These are phyloP conservation scores for Trichoderma atroviride DNA, from an alignment of 2,329 filamentous ascomycete genomes.

Conservation along the genomic window DNA sequence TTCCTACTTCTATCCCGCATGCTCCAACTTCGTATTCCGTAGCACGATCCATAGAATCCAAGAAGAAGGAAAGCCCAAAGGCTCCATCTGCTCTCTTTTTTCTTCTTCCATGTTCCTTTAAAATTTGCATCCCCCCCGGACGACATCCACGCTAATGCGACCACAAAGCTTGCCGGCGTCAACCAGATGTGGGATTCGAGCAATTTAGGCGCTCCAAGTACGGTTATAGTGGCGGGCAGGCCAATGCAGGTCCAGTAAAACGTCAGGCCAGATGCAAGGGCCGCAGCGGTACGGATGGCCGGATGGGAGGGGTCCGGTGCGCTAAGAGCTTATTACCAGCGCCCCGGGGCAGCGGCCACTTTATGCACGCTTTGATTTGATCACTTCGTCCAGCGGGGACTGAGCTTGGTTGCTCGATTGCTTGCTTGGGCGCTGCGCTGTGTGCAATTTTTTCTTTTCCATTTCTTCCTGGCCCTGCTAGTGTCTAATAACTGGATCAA, in stretches of 20 bases:
- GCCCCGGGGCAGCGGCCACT: slow-evolving; percentile 13
- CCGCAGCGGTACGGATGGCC: slow-evolving; percentile 21
- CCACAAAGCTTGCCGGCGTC: slow-evolving; percentile 3
- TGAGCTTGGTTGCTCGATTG: not conserved
- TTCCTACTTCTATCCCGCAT: not conserved
- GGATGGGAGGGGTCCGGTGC: slow-evolving; percentile 18
- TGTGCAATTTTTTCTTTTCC: not conserved
- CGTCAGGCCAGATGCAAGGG: not conserved
- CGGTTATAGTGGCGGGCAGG: slow-evolving; percentile 5
- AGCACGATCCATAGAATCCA: not conserved
- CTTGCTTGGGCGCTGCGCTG: not conserved
- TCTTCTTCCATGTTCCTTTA: not conserved
- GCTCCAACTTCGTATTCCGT: slow-evolving; percentile 9
- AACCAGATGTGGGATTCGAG: not conserved
- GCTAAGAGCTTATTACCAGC: slow-evolving; percentile 22
- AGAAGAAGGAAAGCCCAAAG: not conserved
- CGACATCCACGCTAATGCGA: slow-evolving; percentile 4
- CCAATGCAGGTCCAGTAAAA: slow-evolving; percentile 16
- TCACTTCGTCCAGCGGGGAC: not conserved
- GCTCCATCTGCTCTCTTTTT: not conserved
- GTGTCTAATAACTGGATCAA: not conserved
- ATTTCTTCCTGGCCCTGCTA: not conserved
- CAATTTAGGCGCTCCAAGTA: not conserved
- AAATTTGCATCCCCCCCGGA: not conserved
- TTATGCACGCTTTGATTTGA: slow-evolving; percentile 12